Evolutionary conservation across 257 asterid species (phyloP).

Genomic region (Solanum etuberosum): DNA sequence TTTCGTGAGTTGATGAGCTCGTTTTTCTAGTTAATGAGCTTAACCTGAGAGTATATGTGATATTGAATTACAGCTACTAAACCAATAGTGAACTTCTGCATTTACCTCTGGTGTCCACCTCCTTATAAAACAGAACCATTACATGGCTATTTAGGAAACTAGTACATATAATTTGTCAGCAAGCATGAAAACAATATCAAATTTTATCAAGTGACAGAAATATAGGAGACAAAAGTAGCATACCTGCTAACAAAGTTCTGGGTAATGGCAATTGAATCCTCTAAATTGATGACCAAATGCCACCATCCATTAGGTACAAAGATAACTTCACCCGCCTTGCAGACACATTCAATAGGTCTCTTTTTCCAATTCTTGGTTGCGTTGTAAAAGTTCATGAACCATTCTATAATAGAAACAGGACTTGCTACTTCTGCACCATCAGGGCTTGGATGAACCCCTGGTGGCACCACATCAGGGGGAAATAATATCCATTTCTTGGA

Average conservation of each 20-base stretch:
- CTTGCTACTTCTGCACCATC: constrained; percentile 97
- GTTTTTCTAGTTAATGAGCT: not conserved
- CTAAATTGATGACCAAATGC: constrained; percentile 94
- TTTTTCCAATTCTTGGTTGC: constrained; percentile 56
- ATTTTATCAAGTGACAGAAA: not conserved
- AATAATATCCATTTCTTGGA: constrained; percentile 94
- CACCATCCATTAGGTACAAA: constrained; percentile 99
- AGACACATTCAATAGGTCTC: constrained; percentile 79
- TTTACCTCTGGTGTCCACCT: not conserved
- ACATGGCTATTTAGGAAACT: not conserved
- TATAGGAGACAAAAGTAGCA: not conserved
- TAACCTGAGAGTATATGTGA: not conserved
- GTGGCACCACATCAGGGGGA: constrained; percentile 93
- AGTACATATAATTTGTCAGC: not conserved
- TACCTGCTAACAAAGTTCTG: constrained; percentile 97
- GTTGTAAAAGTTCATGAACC: constrained; percentile 94
- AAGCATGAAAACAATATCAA: not conserved
- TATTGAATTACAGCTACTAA: not conserved
- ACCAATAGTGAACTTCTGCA: not conserved
- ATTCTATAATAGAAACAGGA: constrained; percentile 91
- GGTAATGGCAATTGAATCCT: constrained; percentile 92
- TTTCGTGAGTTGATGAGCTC: not conserved
- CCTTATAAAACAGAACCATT: not conserved
- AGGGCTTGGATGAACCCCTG: constrained; percentile 95
- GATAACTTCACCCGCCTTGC: constrained; percentile 89